Evolutionary conservation across 768 basidiomycete genomes (phyloP).

Genomic region (Kockovaella imperatae): DNA sequence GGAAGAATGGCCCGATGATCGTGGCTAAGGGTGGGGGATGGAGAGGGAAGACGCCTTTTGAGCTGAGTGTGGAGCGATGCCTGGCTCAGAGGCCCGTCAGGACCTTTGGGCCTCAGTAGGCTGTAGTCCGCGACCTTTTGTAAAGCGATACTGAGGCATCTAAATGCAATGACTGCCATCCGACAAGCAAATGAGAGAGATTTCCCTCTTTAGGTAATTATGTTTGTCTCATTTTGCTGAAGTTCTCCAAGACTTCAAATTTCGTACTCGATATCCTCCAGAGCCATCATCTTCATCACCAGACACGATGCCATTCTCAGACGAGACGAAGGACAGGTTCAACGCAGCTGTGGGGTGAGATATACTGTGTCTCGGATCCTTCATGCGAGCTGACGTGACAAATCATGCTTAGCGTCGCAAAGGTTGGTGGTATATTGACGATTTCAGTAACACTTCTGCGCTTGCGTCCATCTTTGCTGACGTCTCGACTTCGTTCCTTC

Average conservation of each 20-base stretch:
- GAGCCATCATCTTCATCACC: background rate
- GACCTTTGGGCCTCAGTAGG: background rate
- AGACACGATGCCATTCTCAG: conserved; percentile 39
- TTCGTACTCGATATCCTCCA: background rate
- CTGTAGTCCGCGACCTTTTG: too few relatives aligned
- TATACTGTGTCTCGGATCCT: background rate
- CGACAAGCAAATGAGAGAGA: too few relatives aligned
- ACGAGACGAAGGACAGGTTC: conserved; percentile 44
- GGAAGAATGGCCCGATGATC: conserved; percentile 13
- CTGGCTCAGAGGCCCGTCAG: conserved; percentile 29
- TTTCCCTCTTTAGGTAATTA: too few relatives aligned
- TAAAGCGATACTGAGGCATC: too few relatives aligned
- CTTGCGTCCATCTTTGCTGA: too few relatives aligned
- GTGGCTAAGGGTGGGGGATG: conserved; percentile 18
- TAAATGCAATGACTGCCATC: too few relatives aligned
- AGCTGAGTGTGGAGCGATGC: conserved; percentile 36
- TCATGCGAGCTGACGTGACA: conserved; percentile 1
- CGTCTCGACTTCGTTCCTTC: background rate
- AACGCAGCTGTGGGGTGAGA: conserved; percentile 41
- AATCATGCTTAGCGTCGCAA: conserved; percentile 30
- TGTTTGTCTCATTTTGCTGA: too few relatives aligned
- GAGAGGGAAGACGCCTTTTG: conserved; percentile 33
- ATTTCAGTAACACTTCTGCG: too few relatives aligned
- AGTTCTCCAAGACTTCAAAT: too few relatives aligned
- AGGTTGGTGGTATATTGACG: conserved; percentile 40